phyloP scores from a whole-genome alignment of 2,329 filamentous ascomycete genomes.

The Rhexocercosporidium sp. region DNA sequence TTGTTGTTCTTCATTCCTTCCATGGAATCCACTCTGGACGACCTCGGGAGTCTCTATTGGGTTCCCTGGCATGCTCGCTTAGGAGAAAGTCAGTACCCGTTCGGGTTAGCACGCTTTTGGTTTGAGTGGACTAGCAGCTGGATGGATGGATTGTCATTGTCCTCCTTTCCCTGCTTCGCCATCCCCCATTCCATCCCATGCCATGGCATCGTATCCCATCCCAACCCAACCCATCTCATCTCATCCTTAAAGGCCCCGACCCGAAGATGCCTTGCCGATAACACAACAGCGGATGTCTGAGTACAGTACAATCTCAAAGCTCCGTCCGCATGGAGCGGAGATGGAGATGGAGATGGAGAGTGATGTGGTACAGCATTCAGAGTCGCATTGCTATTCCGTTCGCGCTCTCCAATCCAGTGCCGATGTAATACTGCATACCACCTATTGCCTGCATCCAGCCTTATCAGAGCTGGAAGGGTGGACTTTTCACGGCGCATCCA shows the following conservation, averaged over 20 bases:
- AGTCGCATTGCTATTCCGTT: neutral
- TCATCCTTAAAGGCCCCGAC: neutral
- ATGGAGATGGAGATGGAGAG: too few relatives aligned
- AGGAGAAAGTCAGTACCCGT: neutral
- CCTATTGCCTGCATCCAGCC: slow-evolving; percentile 1
- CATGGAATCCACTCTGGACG: too few relatives aligned
- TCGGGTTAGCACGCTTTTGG: neutral
- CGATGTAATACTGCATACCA: neutral
- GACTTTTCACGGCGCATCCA: slow-evolving; percentile 2
- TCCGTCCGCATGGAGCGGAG: neutral
- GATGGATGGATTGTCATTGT: neutral
- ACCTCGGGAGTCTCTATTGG: neutral
- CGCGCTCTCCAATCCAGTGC: neutral
- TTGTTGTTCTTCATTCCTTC: too few relatives aligned
- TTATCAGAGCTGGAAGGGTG: slow-evolving; percentile 8
- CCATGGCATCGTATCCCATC: neutral
- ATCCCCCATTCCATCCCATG: neutral
- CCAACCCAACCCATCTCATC: neutral
- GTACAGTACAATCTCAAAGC: neutral
- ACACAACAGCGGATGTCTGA: neutral
- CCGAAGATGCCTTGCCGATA: neutral
- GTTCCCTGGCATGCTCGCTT: neutral
- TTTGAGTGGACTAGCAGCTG: neutral
- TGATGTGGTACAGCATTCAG: neutral
- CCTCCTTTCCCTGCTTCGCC: neutral